Percentiles rank a stretch among this genome's conserved stretches.
Conservation (phyloP, 2,329 filamentous ascomycete genomes). For the Phoma sp. region DNA sequence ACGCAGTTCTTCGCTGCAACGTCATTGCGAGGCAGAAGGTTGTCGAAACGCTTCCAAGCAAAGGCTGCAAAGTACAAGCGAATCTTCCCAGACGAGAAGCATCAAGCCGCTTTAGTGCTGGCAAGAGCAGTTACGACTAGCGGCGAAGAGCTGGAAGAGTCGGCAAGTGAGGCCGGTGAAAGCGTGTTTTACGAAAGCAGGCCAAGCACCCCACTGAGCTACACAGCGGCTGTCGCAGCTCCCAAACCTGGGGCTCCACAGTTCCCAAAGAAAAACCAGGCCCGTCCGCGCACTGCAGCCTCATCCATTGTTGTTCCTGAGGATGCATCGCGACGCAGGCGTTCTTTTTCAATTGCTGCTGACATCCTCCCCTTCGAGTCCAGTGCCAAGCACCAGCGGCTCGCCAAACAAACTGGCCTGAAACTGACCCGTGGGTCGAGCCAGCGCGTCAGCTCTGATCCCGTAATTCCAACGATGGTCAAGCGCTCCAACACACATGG, state of each 20-base stretch:
- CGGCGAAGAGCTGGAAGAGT: slow-evolving; percentile 45
- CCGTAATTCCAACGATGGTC: slow-evolving; percentile 46
- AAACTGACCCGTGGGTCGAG: slow-evolving; percentile 38
- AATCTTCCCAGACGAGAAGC: slow-evolving; percentile 52
- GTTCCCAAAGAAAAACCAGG: slow-evolving; percentile 10
- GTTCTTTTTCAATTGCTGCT: slow-evolving; percentile 59
- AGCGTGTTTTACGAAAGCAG: slow-evolving; percentile 48
- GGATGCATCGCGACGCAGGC: slow-evolving; percentile 45
- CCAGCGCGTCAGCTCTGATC: slow-evolving; percentile 43
- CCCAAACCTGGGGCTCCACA: slow-evolving; percentile 28
- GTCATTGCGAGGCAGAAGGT: slow-evolving; percentile 41
- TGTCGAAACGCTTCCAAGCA: slow-evolving; percentile 51
- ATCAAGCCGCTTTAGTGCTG: slow-evolving; percentile 57
- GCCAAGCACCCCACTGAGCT: slow-evolving; percentile 46
- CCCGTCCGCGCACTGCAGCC: slow-evolving; percentile 17
- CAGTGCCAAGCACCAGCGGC: slow-evolving; percentile 47
- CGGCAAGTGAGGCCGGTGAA: slow-evolving; percentile 46
- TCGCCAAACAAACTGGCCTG: slow-evolving; percentile 23
- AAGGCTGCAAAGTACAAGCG: slow-evolving; percentile 49
- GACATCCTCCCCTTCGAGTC: slow-evolving; percentile 50
- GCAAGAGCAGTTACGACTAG: slow-evolving; percentile 48
- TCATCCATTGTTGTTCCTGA: slow-evolving; percentile 28
- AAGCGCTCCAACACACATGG: slow-evolving; percentile 41
- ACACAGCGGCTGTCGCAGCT: slow-evolving; percentile 35
- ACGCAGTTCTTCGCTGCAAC: slow-evolving; percentile 46